phyloP scores from a whole-genome alignment of 495 filamentous ascomycete genomes.

The Lepraria neglecta region DNA sequence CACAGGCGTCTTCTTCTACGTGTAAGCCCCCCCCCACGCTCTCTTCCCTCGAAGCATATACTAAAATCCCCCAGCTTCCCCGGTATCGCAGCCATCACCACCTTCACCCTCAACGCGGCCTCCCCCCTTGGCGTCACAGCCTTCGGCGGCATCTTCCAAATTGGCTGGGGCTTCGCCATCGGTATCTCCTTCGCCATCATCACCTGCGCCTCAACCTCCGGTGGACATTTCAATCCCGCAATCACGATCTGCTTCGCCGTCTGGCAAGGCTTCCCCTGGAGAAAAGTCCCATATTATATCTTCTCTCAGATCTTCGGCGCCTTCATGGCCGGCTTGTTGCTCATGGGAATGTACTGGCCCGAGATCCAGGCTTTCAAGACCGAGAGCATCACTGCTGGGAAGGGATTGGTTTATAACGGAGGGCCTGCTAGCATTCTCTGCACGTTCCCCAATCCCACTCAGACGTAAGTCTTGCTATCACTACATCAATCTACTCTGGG shows the following conservation, averaged over 20 bases:
- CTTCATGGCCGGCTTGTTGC: constrained; percentile 44
- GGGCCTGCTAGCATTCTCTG: constrained; percentile 44
- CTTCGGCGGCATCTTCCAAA: constrained; percentile 43
- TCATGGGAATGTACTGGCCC: constrained; percentile 46
- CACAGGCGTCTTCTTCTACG: constrained; percentile 48
- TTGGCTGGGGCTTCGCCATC: constrained; percentile 46
- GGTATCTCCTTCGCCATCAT: constrained; percentile 53
- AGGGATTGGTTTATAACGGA: constrained; percentile 38
- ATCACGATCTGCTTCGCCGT: constrained; percentile 45
- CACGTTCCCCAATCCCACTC: constrained; percentile 38
- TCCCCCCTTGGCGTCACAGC: constrained; percentile 29
- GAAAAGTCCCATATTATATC: constrained; percentile 48
- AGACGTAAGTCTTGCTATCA: constrained; percentile 31
- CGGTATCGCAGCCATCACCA: constrained; percentile 42
- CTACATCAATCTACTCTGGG: neutral
- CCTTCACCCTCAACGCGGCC: constrained; percentile 40
- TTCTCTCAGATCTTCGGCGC: constrained; percentile 48
- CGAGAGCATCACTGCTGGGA: constrained; percentile 28
- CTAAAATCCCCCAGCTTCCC: constrained; percentile 34
- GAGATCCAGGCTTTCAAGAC: constrained; percentile 39
- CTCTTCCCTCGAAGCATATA: neutral
- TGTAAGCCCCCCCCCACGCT: constrained; percentile 27
- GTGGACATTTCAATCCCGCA: constrained; percentile 49
- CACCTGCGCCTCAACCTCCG: constrained; percentile 44
- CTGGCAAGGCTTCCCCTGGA: constrained; percentile 50